Evolutionary conservation across 176 grass and related monocot genomes (phyloP), one percentile per base, ranked within the genome.

Genomic region (Hordeum marinum): DNA sequence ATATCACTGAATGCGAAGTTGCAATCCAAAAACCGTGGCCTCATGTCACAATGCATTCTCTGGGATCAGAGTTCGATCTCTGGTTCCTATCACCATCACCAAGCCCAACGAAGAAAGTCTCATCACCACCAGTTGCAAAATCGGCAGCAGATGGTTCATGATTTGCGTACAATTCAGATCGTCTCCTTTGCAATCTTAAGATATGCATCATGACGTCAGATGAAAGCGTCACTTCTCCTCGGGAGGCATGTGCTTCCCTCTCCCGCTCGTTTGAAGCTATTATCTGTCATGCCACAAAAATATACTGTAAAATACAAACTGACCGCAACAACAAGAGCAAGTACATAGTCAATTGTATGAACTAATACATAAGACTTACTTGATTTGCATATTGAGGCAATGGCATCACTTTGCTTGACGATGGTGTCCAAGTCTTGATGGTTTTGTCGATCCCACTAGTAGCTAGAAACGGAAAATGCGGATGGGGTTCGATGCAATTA

Each of bases 401-500:
- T 1, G 82, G 50, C 21, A 63, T 77, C 1, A 11, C 26, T 65
- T 88, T 75, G 13, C 34, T 80, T 37, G 88, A 80, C 11, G 74
- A 40, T 52, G 95, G 92, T 43, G 88, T 91, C 95, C 92, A 93
- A 35, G 94, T 82, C 75, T 94, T 94, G 26, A 94, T 61, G 65
- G 65, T 93, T 45, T 84, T 90, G 57, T 90, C 95, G 42, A 92
- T 93, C 39, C 95, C 95, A 85, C 95, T 94, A 40, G 90, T 86
- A 88, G 92, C 92, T 60, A 97, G 75, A 68, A 94, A 92, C 5
- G 92, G 90, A 35, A 87, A 91, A 83, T 84, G 86, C 0, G 95
- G 95, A 76, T 97, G 89, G 18, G 92, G 84, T 72, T 94, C 92
- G 2, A 93, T 84, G 64, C 92, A 97, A 68, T 93, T 97, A 68